A percentile compares a stretch with the other conserved stretches of the same genome.
These are phyloP conservation scores for Epichloe coenophiala DNA, from an alignment of 2,329 filamentous ascomycete species.

Conservation along the genomic window DNA sequence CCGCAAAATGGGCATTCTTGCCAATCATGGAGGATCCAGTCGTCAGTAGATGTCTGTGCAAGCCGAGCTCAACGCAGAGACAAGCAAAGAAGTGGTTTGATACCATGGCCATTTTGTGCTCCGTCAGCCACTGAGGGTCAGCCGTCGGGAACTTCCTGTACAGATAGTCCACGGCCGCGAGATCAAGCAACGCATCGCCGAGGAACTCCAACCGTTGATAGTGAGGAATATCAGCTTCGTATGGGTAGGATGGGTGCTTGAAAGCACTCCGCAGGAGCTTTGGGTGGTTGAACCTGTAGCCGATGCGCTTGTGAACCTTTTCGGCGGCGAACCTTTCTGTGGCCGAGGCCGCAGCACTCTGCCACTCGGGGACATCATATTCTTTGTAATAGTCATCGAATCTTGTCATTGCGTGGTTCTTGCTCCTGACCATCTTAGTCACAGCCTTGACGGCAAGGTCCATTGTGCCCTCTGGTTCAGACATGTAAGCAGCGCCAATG, in stretches of 20 bases:
- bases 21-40: conserved; percentile 29
- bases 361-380: conserved; percentile 61
- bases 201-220: conserved; percentile 91
- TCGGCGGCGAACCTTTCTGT: conserved; percentile 54
- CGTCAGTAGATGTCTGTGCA: conserved; percentile 59
- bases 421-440: conserved; percentile 53
- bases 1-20: conserved; percentile 40
- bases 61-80: conserved; percentile 62
- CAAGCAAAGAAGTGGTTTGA: conserved; percentile 88
- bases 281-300: conserved; percentile 58
- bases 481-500: conserved; percentile 70
- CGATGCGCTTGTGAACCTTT: conserved; percentile 44
- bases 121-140: conserved; percentile 92
- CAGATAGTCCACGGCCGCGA: conserved; percentile 71
- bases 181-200: conserved; percentile 77
- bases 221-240: conserved; percentile 56
- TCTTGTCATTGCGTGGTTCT: conserved; percentile 52
- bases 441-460: conserved; percentile 50
- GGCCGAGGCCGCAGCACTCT: conserved; percentile 46
- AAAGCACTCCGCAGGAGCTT: conserved; percentile 73
- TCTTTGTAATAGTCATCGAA: conserved; percentile 62
- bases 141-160: conserved; percentile 64
- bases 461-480: conserved; percentile 27
- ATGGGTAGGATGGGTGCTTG: conserved; percentile 74
- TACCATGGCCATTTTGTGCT: conserved; percentile 99